Evolutionary conservation across 2,329 filamentous ascomycete species (phyloP).

Genomic region (Colletotrichum viniferum): DNA sequence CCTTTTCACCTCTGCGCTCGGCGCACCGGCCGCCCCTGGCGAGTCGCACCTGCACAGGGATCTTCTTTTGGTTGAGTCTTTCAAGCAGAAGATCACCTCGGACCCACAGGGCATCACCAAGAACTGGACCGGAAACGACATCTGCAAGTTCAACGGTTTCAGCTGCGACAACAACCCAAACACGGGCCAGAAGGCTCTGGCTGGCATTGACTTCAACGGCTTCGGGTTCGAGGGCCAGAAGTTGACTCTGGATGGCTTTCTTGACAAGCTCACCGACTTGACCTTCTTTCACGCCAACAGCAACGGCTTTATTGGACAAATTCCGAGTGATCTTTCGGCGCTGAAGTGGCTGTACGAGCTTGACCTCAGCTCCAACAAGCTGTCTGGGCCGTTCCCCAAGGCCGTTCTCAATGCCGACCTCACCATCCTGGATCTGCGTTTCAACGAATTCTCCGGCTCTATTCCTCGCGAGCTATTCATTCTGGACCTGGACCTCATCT

Average conservation of each 20-base stretch:
- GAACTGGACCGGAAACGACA: background rate
- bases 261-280: slow-evolving; percentile 4
- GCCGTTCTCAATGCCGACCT: background rate
- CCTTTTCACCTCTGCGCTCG: background rate
- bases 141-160: slow-evolving; percentile 4
- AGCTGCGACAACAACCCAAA: background rate
- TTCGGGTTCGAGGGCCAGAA: background rate
- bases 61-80: background rate
- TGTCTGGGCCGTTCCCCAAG: background rate
- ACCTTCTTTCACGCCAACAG: slow-evolving; percentile 1
- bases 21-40: background rate
- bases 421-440: background rate
- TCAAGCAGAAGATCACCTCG: background rate
- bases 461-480: background rate
- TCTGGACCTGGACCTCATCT: background rate
- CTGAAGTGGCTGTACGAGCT: background rate
- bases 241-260: background rate
- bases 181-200: background rate
- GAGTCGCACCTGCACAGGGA: background rate
- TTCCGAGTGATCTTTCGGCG: background rate
- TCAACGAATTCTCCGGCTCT: background rate
- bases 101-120: background rate
- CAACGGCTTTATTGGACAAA: background rate
- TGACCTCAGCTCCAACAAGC: background rate
- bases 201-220: background rate